These are phyloP conservation scores for Cladosporium sp. DNA, from an alignment of 2,329 filamentous ascomycete genomes.

Conservation along the genomic window DNA sequence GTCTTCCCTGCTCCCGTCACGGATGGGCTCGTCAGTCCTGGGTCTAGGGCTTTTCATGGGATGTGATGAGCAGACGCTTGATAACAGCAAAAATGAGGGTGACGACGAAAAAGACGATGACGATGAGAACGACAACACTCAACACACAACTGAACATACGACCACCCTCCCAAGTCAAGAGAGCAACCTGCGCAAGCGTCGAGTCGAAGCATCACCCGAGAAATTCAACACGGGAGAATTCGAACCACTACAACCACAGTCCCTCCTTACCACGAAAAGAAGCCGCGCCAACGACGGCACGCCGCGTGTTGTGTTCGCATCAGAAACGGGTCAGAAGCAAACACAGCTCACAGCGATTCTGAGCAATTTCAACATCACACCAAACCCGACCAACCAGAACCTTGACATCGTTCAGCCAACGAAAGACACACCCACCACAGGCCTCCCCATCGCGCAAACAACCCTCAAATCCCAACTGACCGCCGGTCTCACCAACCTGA, in stretches of 20 bases:
- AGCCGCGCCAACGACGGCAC: conserved; percentile 1
- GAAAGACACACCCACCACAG: not conserved
- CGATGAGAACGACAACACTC: too few relatives aligned
- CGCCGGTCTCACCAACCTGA: not conserved
- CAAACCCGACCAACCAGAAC: not conserved
- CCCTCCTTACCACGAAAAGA: not conserved
- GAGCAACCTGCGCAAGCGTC: conserved; percentile 23
- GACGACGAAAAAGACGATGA: too few relatives aligned
- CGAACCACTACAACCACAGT: conserved; percentile 18
- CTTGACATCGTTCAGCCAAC: not conserved
- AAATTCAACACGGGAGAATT: conserved; percentile 25
- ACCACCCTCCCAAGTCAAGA: conserved; percentile 5
- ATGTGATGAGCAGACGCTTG: not conserved
- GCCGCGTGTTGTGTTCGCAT: not conserved
- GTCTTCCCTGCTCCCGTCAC: not conserved
- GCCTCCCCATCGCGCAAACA: not conserved
- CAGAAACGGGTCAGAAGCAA: not conserved
- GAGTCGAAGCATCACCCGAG: conserved; percentile 23
- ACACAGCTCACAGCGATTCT: conserved; percentile 3
- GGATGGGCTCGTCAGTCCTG: conserved; percentile 1
- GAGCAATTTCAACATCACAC: conserved; percentile 7
- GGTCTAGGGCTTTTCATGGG: conserved; percentile 7
- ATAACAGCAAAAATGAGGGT: not conserved
- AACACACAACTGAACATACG: not conserved
- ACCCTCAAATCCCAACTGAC: not conserved